phyloP scores from a whole-genome alignment of 148 eudicot genomes.

The Cornus controversa region DNA sequence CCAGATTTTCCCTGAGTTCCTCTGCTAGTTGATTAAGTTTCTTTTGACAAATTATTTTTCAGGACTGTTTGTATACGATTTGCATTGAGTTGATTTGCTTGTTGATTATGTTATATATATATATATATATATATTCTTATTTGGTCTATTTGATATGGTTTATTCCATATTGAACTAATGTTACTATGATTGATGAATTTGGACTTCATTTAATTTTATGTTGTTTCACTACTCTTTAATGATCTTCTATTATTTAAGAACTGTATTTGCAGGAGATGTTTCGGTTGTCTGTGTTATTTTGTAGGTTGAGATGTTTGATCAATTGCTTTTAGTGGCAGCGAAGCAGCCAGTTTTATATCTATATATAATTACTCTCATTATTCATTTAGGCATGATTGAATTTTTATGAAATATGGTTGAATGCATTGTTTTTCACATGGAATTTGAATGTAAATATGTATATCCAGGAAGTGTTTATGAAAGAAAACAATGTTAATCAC shows the following conservation, averaged over 20 bases:
- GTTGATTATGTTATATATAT: not conserved
- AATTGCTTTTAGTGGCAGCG: not conserved
- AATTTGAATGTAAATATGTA: not conserved
- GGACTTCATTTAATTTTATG: not conserved
- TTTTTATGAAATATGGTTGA: too few species aligned
- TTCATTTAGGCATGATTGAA: not conserved
- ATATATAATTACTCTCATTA: too few species aligned
- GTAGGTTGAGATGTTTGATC: not conserved
- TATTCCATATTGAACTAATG: not conserved
- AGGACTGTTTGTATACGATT: too few species aligned
- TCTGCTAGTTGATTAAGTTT: not conserved
- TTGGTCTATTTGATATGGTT: not conserved
- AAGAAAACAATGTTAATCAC: not conserved
- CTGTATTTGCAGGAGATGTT: not conserved
- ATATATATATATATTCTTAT: too few species aligned
- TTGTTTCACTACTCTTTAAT: not conserved
- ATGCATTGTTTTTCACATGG: not conserved
- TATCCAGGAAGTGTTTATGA: not conserved
- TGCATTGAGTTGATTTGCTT: not conserved
- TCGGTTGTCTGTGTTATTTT: not conserved
- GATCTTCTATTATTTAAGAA: not conserved
- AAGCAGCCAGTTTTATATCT: not conserved
- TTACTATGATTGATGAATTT: not conserved
- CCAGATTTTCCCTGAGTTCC: not conserved
- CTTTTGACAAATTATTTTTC: too few species aligned